These are phyloP conservation scores for Ganoderma leucocontextum DNA, from an alignment of 1,284 basidiomycete genomes.

Conservation along the genomic window DNA sequence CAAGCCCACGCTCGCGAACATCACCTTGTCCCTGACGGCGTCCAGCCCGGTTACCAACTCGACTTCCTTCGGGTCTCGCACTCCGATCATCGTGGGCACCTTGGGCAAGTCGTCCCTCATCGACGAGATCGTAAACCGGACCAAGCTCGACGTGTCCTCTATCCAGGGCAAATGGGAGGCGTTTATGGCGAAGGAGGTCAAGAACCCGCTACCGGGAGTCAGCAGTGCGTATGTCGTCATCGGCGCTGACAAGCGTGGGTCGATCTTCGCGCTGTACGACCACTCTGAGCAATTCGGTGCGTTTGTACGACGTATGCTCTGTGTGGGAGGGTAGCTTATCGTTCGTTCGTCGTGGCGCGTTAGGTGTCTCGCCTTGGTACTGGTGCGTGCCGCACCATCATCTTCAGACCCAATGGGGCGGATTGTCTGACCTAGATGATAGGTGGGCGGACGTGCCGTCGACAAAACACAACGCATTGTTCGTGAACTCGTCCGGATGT, in stretches of 20 bases:
- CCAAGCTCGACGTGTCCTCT: slow-evolving; percentile 61
- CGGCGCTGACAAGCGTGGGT: slow-evolving; percentile 72
- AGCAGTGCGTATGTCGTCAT: slow-evolving; percentile 70
- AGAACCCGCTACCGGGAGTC: slow-evolving; percentile 65
- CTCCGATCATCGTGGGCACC: slow-evolving; percentile 70
- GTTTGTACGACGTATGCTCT: slow-evolving; percentile 29
- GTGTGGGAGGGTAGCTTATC: neutral
- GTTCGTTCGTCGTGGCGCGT: neutral
- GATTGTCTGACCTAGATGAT: neutral
- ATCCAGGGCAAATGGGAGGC: slow-evolving; percentile 73
- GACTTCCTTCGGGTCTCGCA: slow-evolving; percentile 36
- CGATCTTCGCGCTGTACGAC: slow-evolving; percentile 75
- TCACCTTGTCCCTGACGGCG: slow-evolving; percentile 40
- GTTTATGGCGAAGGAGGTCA: slow-evolving; percentile 60
- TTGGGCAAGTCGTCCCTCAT: slow-evolving; percentile 70
- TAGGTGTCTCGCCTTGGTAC: slow-evolving; percentile 72
- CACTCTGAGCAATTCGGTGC: slow-evolving; percentile 76
- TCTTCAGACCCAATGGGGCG: neutral
- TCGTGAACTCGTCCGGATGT: slow-evolving; percentile 59
- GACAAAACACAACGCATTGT: slow-evolving; percentile 57
- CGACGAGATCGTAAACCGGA: slow-evolving; percentile 58
- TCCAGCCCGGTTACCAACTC: slow-evolving; percentile 9
- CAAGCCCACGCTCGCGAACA: slow-evolving; percentile 57
- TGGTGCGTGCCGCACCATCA: slow-evolving; percentile 49
- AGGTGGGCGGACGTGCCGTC: slow-evolving; percentile 78